Evolutionary conservation across 331 rosid genomes (phyloP), one percentile per base, ranked within the genome.

Genomic region (Dryas integrifolia): DNA sequence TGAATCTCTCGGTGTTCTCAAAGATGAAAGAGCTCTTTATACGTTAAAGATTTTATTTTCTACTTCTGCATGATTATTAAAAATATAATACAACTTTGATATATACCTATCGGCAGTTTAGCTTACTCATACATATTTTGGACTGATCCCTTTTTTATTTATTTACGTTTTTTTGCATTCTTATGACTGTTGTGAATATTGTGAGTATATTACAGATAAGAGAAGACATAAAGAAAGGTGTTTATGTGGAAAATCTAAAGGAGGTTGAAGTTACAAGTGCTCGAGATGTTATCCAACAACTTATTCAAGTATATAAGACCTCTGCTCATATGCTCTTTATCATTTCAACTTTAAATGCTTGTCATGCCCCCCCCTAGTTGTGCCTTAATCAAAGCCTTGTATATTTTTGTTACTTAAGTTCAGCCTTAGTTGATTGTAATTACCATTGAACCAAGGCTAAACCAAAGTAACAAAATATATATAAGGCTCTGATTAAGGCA

Each of bases 181-280:
- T 5, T 8, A 62, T 21, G 0, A 14, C 12, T 12, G 41, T 35
- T 41, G 3, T 55, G 46, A 59, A 60, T 16, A 40, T 73, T 40
- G 9, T 69, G 76, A 48, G 45, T 15, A 79, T 56, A 67, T 74
- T 83, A 69, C 82, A 95, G 99, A 77, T 95, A 58, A 85, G 99
- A 78, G 99, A 95, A 92, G 99, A 95, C 70, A 87, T 35, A 46
- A 95, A 88, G 88, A 95, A 95, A 85, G 99, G 99, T 65, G 84
- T 89, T 72, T 88, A 95, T 75, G 99, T 95, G 18, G 99, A 95
- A 78, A 92, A 85, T 75, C 88, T 92, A 72, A 92, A 88, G 84
- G 99, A 95, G 87, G 79, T 85, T 64, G 99, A 95, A 88, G 96
- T 85, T 62, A 53, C 87, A 46, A 89, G 96, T 75, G 96, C 97